Conservation (phyloP, 345 rosid genomes). For the Linum lewisii region DNA sequence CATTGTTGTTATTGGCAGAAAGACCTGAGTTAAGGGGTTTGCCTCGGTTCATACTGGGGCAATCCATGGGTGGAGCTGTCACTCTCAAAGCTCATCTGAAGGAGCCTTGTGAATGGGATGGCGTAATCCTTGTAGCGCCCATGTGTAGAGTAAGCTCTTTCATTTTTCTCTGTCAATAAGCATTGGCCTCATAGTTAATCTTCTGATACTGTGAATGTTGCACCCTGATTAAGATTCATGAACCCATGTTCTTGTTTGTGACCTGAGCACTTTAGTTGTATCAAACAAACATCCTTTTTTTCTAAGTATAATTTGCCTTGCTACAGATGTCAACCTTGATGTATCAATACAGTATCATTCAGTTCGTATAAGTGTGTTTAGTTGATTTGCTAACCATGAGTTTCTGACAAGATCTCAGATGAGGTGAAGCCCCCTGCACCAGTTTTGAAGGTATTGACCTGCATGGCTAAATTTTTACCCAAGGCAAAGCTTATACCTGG, state of each 20-base stretch:
- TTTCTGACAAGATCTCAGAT: constrained; percentile 69
- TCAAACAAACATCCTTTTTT: too few species aligned
- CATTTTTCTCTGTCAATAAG: constrained; percentile 1
- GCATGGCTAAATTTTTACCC: constrained; percentile 49
- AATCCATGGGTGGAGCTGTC: constrained; percentile 98
- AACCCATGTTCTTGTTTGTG: too few species aligned
- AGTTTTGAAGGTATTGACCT: constrained; percentile 40
- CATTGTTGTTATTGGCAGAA: constrained; percentile 26
- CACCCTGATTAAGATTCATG: too few species aligned
- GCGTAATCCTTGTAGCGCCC: constrained; percentile 82
- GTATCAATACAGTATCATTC: not conserved
- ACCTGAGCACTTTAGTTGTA: too few species aligned
- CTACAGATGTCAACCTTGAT: too few species aligned
- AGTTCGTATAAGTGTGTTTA: not conserved
- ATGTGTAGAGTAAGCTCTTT: constrained; percentile 76
- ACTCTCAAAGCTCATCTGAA: constrained; percentile 68
- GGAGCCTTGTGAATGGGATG: constrained; percentile 84
- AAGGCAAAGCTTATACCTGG: constrained; percentile 84
- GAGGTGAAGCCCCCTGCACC: constrained; percentile 53
- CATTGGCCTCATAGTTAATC: not conserved
- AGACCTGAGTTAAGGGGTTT: constrained; percentile 58
- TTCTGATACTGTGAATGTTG: too few species aligned
- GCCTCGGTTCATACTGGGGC: constrained; percentile 72
- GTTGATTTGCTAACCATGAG: constrained; percentile 25
- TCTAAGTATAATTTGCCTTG: too few species aligned